Evolutionary conservation across 345 rosid species (phyloP), one percentile per base, ranked within the genome.

Genomic region (Eutrema heterophyllum): DNA sequence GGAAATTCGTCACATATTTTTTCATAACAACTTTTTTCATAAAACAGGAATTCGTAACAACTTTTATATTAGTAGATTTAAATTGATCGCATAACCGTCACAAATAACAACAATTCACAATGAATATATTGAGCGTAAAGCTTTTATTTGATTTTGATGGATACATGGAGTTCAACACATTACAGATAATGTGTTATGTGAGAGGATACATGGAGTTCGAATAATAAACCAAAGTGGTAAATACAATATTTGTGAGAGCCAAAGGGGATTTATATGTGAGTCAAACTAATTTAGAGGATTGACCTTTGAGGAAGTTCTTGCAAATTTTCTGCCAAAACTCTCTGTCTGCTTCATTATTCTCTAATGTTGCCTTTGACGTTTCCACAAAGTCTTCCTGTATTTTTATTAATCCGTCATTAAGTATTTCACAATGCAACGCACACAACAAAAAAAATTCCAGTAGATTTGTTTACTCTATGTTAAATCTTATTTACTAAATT

Each of bases 261-360:
- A 41, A 35, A 53, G 33, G 12, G 0, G 54, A 39, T 7, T 32
- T 51, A 55, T 45, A 45, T 46, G 35, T 33, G 41, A 15, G 39
- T 64, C 50, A 73, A 46, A 41, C 40, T 6, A 11, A 46, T 27
- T 30, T 5, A 35, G 13, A 56, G 18, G 58, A 26, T 67, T 66
- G 27, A 18, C 64, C 58, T 68, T 75, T 68, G 50, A 68, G 79
- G 26, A 75, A 75, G 49, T 52, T 75, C 26, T 68, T 68, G 73
- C 72, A 74, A 50, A 59, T 59, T 52, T 49, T 58, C 55, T 74
- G 61, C 73, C 68, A 74, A 58, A 59, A 0, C 1, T 49, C 6
- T 3, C 68, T 67, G 54, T 74, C 78, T 38, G 74, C 50, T 32
- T 60, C 79, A 45, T 68, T 68, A 30, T 68, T 61, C 32, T 61